Conservation (phyloP, 176 grass and related monocot species). For the Carex littledalei region DNA sequence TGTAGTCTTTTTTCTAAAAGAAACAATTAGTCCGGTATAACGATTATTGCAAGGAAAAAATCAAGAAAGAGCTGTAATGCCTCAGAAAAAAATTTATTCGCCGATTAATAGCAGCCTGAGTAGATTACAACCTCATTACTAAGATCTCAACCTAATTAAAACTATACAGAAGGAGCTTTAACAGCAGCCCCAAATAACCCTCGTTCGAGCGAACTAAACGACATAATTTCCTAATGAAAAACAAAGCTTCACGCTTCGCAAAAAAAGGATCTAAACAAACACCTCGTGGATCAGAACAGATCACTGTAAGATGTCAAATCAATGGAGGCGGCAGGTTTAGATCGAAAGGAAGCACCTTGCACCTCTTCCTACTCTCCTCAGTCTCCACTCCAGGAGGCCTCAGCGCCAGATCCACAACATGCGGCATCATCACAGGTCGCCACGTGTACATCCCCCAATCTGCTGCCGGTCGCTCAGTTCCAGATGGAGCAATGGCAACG, state of each 20-base stretch:
- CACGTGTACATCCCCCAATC: constrained; percentile 37
- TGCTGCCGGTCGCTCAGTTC: constrained; percentile 36
- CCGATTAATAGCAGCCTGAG: constrained; percentile 3
- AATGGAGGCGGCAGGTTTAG: constrained; percentile 15
- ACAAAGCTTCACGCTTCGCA: not conserved
- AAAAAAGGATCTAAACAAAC: constrained; percentile 5
- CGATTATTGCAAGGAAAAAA: not conserved
- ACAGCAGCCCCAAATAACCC: not conserved
- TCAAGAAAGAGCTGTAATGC: not conserved
- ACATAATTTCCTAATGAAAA: constrained; percentile 14
- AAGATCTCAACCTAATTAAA: constrained; percentile 15
- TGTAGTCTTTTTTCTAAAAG: not conserved
- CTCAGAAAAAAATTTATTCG: constrained; percentile 16
- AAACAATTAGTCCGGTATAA: not conserved
- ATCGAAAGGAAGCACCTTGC: constrained; percentile 20
- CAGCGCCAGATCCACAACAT: constrained; percentile 31
- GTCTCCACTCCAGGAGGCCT: not conserved
- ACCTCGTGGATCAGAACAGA: not conserved
- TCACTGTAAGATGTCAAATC: not conserved
- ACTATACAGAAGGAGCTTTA: constrained; percentile 18
- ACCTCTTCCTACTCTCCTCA: constrained; percentile 19
- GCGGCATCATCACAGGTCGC: constrained; percentile 32
- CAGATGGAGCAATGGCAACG: constrained; percentile 23
- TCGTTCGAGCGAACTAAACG: not conserved
- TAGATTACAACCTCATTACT: constrained; percentile 15